phyloP scores from a whole-genome alignment of 768 basidiomycete genomes.

The Trametes meyenii region DNA sequence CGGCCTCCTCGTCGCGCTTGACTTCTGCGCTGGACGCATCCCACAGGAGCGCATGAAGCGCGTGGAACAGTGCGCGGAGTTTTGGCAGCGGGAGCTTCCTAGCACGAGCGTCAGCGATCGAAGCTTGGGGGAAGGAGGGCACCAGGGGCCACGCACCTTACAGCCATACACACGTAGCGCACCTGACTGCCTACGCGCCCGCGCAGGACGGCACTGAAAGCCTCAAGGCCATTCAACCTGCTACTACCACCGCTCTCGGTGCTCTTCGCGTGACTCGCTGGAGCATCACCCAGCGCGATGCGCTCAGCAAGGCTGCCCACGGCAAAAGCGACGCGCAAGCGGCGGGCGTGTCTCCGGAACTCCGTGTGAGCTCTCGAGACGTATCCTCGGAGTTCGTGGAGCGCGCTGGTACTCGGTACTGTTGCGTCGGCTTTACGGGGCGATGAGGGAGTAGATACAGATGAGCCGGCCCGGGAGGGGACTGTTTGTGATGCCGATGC shows the following conservation, averaged over 20 bases:
- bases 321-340: slow-evolving; percentile 51
- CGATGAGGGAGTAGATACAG: slow-evolving; percentile 12
- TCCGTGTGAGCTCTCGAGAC: slow-evolving; percentile 43
- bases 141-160: slow-evolving; percentile 44
- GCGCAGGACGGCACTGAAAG: slow-evolving; percentile 50
- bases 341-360: slow-evolving; percentile 37
- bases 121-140: not conserved
- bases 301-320: slow-evolving; percentile 47
- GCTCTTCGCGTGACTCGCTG: slow-evolving; percentile 14
- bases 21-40: slow-evolving; percentile 34
- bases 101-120: not conserved
- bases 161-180: slow-evolving; percentile 48
- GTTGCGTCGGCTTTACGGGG: slow-evolving; percentile 20
- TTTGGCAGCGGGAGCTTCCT: slow-evolving; percentile 46
- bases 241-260: slow-evolving; percentile 26
- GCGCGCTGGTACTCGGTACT: slow-evolving; percentile 13
- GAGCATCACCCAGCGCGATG: slow-evolving; percentile 28
- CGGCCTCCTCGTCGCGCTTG: slow-evolving; percentile 39
- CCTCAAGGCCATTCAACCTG: slow-evolving; percentile 31
- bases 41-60: slow-evolving; percentile 44
- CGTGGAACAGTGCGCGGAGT: slow-evolving; percentile 42
- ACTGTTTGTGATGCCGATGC: not conserved
- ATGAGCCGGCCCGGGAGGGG: not conserved
- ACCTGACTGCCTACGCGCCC: slow-evolving; percentile 47
- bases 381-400: slow-evolving; percentile 35